Conservation (phyloP, 208 protist species). For the Novymonas esmeraldas region DNA sequence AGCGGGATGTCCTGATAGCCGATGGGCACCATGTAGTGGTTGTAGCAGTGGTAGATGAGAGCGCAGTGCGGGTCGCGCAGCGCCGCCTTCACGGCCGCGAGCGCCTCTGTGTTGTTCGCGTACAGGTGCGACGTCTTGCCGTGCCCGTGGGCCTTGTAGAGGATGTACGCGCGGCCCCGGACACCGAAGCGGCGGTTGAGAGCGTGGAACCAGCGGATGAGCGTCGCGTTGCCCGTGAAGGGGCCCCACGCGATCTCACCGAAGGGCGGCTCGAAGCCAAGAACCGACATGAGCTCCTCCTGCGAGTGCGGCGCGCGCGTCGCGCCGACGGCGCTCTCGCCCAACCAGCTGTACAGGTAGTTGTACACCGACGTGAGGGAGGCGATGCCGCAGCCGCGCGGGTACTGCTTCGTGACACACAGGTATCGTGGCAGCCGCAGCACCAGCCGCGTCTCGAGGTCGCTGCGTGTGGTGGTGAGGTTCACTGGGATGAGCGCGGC, state of each 20-base stretch:
- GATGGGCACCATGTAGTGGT: constrained; percentile 94
- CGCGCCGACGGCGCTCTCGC: constrained; percentile 49
- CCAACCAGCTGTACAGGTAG: constrained; percentile 90
- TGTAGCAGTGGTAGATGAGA: constrained; percentile 94
- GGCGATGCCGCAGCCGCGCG: constrained; percentile 86
- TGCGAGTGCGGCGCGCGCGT: constrained; percentile 68
- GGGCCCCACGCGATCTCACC: constrained; percentile 88
- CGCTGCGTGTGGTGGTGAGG: constrained; percentile 64
- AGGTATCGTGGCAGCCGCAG: constrained; percentile 73
- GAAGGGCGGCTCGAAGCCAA: constrained; percentile 92
- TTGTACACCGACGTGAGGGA: constrained; percentile 91
- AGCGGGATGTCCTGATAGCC: constrained; percentile 89
- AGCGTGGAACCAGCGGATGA: constrained; percentile 92
- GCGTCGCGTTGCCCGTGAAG: constrained; percentile 92
- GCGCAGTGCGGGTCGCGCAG: constrained; percentile 75
- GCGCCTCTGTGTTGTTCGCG: constrained; percentile 48
- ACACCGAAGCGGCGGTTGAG: constrained; percentile 79
- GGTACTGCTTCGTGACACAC: constrained; percentile 91
- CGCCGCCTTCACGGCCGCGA: constrained; percentile 66
- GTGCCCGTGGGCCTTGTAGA: constrained; percentile 86
- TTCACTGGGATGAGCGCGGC: constrained; percentile 62
- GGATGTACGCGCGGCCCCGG: constrained; percentile 59
- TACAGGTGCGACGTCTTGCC: constrained; percentile 69
- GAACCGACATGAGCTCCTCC: constrained; percentile 88
- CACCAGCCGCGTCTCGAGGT: constrained; percentile 71